Evolutionary conservation across 805 yeast species (phyloP).

Genomic region (Spathaspora passalidarum): DNA sequence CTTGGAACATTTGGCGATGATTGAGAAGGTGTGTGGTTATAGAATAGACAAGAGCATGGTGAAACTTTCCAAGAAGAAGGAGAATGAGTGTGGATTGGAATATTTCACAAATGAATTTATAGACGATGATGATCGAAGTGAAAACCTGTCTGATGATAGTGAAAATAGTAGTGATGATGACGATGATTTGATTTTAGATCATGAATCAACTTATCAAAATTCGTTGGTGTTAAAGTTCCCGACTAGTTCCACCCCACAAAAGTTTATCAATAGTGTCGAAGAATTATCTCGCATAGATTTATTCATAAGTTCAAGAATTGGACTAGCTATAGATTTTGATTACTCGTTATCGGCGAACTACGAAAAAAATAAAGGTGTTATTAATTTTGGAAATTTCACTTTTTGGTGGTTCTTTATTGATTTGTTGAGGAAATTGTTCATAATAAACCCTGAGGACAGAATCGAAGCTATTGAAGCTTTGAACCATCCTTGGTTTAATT

Average conservation of each 20-base stretch:
- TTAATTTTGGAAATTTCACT: slow-evolving; percentile 56
- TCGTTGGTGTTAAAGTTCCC: slow-evolving; percentile 37
- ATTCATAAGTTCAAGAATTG: slow-evolving; percentile 40
- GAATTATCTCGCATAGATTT: slow-evolving; percentile 42
- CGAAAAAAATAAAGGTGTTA: slow-evolving; percentile 39
- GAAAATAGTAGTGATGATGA: slow-evolving; percentile 11
- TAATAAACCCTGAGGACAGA: slow-evolving; percentile 37
- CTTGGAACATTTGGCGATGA: slow-evolving; percentile 90
- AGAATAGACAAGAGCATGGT: slow-evolving; percentile 46
- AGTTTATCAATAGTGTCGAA: slow-evolving; percentile 36
- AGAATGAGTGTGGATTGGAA: slow-evolving; percentile 40
- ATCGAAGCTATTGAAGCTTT: slow-evolving; percentile 41
- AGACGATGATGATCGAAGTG: slow-evolving; percentile 5
- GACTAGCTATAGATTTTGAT: slow-evolving; percentile 38
- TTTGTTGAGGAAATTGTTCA: slow-evolving; percentile 34
- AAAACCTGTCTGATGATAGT: slow-evolving; percentile 3
- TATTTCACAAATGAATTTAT: slow-evolving; percentile 29
- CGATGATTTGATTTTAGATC: slow-evolving; percentile 30
- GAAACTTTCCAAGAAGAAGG: slow-evolving; percentile 27
- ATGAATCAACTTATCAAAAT: slow-evolving; percentile 22
- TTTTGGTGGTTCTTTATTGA: slow-evolving; percentile 80
- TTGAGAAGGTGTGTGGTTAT: slow-evolving; percentile 72
- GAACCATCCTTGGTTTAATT: slow-evolving; percentile 47
- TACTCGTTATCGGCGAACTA: slow-evolving; percentile 36
- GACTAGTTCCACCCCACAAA: slow-evolving; percentile 33